A percentile compares a stretch with the other conserved stretches of the same genome.
Evolutionary conservation across 2,329 filamentous ascomycete genomes (phyloP).

Genomic region (Aspergillus floridensis): DNA sequence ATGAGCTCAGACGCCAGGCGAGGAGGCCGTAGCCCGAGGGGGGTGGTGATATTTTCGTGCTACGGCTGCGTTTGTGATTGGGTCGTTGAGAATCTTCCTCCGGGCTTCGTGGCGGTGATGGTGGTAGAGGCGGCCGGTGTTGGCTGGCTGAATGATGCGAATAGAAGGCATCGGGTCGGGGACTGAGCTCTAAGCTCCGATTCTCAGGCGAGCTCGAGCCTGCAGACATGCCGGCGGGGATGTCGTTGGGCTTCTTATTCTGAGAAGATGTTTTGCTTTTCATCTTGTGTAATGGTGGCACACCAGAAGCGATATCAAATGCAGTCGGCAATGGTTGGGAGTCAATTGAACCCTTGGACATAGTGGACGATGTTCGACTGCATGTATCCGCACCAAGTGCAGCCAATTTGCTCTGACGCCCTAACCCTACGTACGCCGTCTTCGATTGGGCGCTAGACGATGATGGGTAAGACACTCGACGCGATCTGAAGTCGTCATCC

Average conservation of each 20-base stretch:
- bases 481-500: slow-evolving; percentile 17
- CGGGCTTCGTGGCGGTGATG: slow-evolving; percentile 36
- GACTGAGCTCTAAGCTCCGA: slow-evolving; percentile 30
- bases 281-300: slow-evolving; percentile 27
- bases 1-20: slow-evolving; percentile 32
- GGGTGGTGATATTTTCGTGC: slow-evolving; percentile 21
- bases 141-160: slow-evolving; percentile 18
- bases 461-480: background rate
- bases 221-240: slow-evolving; percentile 12
- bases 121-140: slow-evolving; percentile 27
- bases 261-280: slow-evolving; percentile 19
- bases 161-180: slow-evolving; percentile 35
- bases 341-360: slow-evolving; percentile 28
- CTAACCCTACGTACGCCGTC: slow-evolving; percentile 4
- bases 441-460: slow-evolving; percentile 13
- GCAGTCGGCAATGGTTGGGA: slow-evolving; percentile 27
- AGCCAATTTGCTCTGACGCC: slow-evolving; percentile 8
- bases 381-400: slow-evolving; percentile 19
- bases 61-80: slow-evolving; percentile 21
- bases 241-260: slow-evolving; percentile 23
- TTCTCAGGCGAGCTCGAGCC: slow-evolving; percentile 24
- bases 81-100: slow-evolving; percentile 27
- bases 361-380: slow-evolving; percentile 32
- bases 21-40: slow-evolving; percentile 38
- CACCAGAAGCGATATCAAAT: slow-evolving; percentile 26